phyloP scores from a whole-genome alignment of 192 early-diverging fungal genomes.

The Piromyces sp. region DNA sequence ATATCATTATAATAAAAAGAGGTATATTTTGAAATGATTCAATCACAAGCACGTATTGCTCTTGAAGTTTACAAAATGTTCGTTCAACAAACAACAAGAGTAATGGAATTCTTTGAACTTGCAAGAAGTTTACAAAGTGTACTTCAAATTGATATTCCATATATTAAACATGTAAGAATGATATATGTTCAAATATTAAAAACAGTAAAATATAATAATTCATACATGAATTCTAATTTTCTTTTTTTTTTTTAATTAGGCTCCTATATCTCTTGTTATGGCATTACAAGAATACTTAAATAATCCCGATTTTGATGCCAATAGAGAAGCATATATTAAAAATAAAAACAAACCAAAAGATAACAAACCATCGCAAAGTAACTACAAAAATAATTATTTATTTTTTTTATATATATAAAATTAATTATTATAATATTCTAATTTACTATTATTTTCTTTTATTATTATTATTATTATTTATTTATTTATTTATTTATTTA shows the following conservation, averaged over 20 bases:
- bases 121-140: conserved; percentile 35
- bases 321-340: conserved; percentile 21
- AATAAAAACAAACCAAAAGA: conserved; percentile 9
- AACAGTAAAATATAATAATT: neutral
- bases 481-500: no score
- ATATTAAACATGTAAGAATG: conserved; percentile 48
- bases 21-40: conserved; percentile 55
- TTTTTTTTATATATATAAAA: no score
- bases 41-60: conserved; percentile 36
- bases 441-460: no score
- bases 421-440: no score
- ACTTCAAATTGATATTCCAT: conserved; percentile 47
- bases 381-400: no score
- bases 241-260: conserved; percentile 12
- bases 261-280: conserved; percentile 43
- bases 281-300: conserved; percentile 47
- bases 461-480: no score
- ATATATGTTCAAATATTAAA: neutral
- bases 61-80: conserved; percentile 62
- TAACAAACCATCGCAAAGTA: neutral
- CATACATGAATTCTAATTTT: neutral
- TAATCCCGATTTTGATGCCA: conserved; percentile 52
- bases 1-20: conserved; percentile 14
- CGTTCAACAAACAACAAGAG: conserved; percentile 48
- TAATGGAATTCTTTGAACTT: conserved; percentile 48